A percentile compares a stretch with the other conserved stretches of the same genome.
phyloP scores from a whole-genome alignment of 2,329 filamentous ascomycete species.

The Paraphoma sp. region DNA sequence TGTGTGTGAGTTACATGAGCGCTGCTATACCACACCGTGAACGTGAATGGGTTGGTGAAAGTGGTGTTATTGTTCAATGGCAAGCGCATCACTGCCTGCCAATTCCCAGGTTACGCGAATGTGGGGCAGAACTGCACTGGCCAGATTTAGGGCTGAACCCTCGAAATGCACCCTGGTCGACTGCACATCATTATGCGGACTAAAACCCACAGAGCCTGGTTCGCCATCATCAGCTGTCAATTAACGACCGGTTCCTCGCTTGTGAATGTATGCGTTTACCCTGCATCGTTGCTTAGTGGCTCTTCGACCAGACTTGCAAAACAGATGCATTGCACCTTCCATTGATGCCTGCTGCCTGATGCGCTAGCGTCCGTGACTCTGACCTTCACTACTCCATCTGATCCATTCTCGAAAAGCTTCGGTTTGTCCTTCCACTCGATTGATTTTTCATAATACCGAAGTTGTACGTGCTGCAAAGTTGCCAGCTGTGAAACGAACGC shows the following conservation, averaged over 20 bases:
- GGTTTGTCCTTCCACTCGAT: background rate
- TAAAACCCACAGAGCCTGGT: background rate
- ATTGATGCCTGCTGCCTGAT: conserved; percentile 21
- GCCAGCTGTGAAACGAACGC: too few relatives aligned
- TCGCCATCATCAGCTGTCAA: conserved; percentile 2
- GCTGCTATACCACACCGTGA: conserved; percentile 15
- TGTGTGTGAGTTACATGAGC: conserved; percentile 35
- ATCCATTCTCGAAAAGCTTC: background rate
- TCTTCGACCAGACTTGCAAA: background rate
- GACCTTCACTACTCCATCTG: background rate
- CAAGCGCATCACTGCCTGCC: background rate
- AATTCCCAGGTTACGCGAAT: conserved; percentile 10
- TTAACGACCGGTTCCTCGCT: background rate
- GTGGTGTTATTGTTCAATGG: conserved; percentile 9
- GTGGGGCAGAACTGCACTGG: conserved; percentile 17
- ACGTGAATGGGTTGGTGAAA: conserved; percentile 1
- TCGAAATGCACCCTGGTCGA: conserved; percentile 9
- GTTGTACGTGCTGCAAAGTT: too few relatives aligned
- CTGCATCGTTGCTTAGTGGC: background rate
- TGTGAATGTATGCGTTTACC: background rate
- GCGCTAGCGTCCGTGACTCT: background rate
- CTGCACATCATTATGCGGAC: conserved; percentile 15
- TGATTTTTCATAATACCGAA: too few relatives aligned
- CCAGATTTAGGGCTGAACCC: conserved; percentile 28
- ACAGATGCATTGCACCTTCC: background rate